A percentile compares a stretch with the other conserved stretches of the same genome.
phyloP scores from a whole-genome alignment of 805 yeast genomes.

The Wickerhamiella qilinensis region DNA sequence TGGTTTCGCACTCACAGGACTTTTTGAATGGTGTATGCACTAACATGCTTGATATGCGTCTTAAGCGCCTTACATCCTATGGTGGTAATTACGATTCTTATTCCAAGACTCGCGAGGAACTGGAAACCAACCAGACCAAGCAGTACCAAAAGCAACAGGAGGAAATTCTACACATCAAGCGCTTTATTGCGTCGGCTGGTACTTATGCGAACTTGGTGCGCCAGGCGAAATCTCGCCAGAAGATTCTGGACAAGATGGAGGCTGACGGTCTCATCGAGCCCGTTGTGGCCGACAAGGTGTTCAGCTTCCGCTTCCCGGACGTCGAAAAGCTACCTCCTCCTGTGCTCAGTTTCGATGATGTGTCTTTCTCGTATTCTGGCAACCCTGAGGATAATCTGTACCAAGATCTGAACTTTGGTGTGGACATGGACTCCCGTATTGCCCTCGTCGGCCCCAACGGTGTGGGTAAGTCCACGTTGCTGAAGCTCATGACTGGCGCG shows the following conservation, averaged over 20 bases:
- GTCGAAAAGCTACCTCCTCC: conserved; percentile 98
- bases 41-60: conserved; percentile 95
- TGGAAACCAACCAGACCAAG: conserved; percentile 96
- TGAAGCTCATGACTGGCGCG: conserved; percentile 93
- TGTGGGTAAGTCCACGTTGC: conserved; percentile 93
- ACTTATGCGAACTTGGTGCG: conserved; percentile 96
- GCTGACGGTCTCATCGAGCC: conserved; percentile 91
- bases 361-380: conserved; percentile 67
- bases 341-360: conserved; percentile 89
- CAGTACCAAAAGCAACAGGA: conserved; percentile 96
- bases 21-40: conserved; percentile 97
- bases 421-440: conserved; percentile 97
- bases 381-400: conserved; percentile 77
- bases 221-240: conserved; percentile 98
- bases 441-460: conserved; percentile 98
- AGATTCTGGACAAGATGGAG: conserved; percentile 98
- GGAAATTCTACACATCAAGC: conserved; percentile 94
- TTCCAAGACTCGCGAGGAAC: conserved; percentile 82
- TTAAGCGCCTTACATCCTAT: conserved; percentile 52
- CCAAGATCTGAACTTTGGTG: conserved; percentile 87
- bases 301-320: conserved; percentile 84
- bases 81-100: conserved; percentile 99
- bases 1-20: conserved; percentile 97
- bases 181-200: conserved; percentile 99
- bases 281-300: conserved; percentile 84